Evolutionary conservation across 108 stramenopile genomes (phyloP), one percentile per base, ranked within the genome.

Genomic region (Nitzschia sp.): DNA sequence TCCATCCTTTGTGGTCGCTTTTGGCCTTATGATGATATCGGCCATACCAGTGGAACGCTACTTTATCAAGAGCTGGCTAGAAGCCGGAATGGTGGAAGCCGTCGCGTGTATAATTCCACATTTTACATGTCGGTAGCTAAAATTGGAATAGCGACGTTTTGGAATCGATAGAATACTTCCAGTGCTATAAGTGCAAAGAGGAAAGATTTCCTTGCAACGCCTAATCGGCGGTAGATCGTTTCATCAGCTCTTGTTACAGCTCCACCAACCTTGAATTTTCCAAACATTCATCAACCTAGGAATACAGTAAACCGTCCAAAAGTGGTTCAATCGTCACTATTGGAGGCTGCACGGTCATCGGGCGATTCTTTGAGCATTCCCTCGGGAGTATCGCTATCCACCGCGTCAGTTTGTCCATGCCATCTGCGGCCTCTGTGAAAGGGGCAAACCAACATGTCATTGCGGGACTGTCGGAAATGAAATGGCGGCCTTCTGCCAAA

Each of bases 301-400:
- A n/a, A n/a, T n/a, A n/a, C n/a, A n/a, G n/a, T n/a, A n/a, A n/a
- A n/a, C n/a, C n/a, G n/a, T n/a, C n/a, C n/a, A n/a, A n/a, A n/a
- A n/a, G n/a, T n/a, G n/a, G n/a, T n/a, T n/a, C n/a, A 42, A 77
- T 59, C 18, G 76, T 66, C 23, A 77, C 65, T 3, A 77, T 30
- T 2, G 76, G 76, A 8, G 70, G 70, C 25, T 49, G 34, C 27
- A 77, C 76, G 3, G 76, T 71, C 76, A 77, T 77, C 17, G 76
- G 76, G 15, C 70, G 62, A 23, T 15, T 77, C 42, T 32, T 57
- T 26, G 26, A 31, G 24, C 54, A 77, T 58, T 70, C 38, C 1
- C 55, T 29, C n/a, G 46, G 21, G 13, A 76, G 0, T 21, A 46
- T 15, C 27, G 42, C 32, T 68, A 76, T 64, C 68, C 68, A 76